phyloP scores from a whole-genome alignment of 768 basidiomycete genomes.

The Clavulina sp. region DNA sequence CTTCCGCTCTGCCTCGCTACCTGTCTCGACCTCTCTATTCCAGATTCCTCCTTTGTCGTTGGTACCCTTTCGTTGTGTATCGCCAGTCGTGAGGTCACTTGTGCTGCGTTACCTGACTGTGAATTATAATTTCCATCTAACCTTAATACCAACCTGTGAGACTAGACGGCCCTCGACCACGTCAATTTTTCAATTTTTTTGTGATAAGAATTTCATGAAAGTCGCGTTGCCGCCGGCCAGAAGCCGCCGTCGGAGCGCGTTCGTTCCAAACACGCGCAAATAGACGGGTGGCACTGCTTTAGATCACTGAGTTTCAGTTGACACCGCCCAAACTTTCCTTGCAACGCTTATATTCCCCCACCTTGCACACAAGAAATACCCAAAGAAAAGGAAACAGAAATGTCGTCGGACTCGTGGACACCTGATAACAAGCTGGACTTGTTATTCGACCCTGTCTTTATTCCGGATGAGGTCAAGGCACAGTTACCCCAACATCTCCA shows the following conservation, averaged over 20 bases:
- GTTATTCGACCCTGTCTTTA: slow-evolving; percentile 54
- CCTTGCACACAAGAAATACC: background rate
- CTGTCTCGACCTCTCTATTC: background rate
- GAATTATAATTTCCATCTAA: background rate
- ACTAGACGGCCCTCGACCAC: background rate
- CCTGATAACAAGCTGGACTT: slow-evolving; percentile 55
- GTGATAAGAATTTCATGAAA: background rate
- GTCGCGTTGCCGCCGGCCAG: background rate
- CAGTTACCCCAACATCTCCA: slow-evolving; percentile 49
- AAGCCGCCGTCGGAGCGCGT: background rate
- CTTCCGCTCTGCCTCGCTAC: background rate
- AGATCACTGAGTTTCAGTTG: background rate
- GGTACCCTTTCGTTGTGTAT: background rate
- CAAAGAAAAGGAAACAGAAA: background rate
- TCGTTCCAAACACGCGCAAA: background rate
- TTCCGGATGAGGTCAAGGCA: slow-evolving; percentile 43
- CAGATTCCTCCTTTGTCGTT: background rate
- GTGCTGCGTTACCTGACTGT: background rate
- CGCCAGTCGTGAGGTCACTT: background rate
- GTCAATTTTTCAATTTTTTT: background rate
- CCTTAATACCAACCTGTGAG: background rate
- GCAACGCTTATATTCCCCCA: background rate
- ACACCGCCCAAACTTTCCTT: background rate
- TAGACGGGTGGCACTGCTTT: background rate
- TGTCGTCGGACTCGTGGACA: slow-evolving; percentile 23